A percentile compares a stretch with the other conserved stretches of the same genome.
These are phyloP conservation scores for Aegilops longissima DNA, from an alignment of 176 grass and related monocot genomes.

Conservation along the genomic window DNA sequence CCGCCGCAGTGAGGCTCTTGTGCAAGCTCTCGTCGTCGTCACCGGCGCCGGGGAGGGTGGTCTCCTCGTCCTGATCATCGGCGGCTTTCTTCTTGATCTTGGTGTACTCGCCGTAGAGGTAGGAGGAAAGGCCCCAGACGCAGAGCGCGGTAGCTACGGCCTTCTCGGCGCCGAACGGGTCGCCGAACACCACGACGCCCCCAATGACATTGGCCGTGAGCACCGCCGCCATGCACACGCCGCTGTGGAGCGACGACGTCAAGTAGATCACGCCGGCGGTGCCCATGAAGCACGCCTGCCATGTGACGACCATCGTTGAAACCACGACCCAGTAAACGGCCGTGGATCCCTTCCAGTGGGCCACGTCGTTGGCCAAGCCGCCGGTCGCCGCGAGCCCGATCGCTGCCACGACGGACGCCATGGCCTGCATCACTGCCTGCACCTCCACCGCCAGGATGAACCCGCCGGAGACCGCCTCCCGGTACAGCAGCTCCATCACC, in stretches of 20 bases:
- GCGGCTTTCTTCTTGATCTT: slow-evolving; percentile 30
- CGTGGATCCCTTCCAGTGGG: slow-evolving; percentile 38
- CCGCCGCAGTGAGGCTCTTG: slow-evolving; percentile 16
- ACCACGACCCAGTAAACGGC: slow-evolving; percentile 63
- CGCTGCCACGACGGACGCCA: slow-evolving; percentile 41
- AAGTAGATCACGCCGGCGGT: slow-evolving; percentile 83
- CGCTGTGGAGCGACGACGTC: slow-evolving; percentile 78
- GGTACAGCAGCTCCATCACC: slow-evolving; percentile 78
- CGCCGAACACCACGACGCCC: slow-evolving; percentile 69
- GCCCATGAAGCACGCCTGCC: slow-evolving; percentile 98
- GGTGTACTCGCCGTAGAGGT: slow-evolving; percentile 79
- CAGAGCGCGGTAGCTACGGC: slow-evolving; percentile 71
- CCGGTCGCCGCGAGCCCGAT: slow-evolving; percentile 42
- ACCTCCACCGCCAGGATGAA: slow-evolving; percentile 73
- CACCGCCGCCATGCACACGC: slow-evolving; percentile 86
- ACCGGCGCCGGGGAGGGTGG: not conserved
- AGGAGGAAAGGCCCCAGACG: slow-evolving; percentile 78
- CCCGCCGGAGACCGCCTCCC: slow-evolving; percentile 35
- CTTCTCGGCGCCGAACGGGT: slow-evolving; percentile 71
- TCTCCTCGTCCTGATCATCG: not conserved
- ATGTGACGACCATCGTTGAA: slow-evolving; percentile 47
- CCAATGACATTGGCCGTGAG: slow-evolving; percentile 68
- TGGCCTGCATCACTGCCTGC: slow-evolving; percentile 80
- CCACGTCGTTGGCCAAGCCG: slow-evolving; percentile 33
- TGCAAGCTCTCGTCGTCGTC: slow-evolving; percentile 8